Base-by-base conservation (phyloP, 148 eudicot genomes). In the Amaranthus hypochondriacus region DNA sequence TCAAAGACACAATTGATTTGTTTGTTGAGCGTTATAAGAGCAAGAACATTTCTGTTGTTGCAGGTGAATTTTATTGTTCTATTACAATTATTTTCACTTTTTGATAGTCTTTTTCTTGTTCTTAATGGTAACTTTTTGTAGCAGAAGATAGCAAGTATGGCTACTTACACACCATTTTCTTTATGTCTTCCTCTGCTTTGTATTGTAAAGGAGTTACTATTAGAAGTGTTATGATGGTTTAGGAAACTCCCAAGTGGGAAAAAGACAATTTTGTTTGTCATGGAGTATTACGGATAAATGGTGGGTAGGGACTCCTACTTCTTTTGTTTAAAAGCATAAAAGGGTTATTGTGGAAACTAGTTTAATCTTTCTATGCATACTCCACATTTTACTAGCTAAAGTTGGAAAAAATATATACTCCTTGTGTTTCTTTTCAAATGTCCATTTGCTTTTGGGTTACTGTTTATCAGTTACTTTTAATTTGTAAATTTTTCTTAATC, bases 1-100 rank as follows among this genome's bases (percentile, higher is more conserved):
- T 93, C 83, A 93, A 88, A 73, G 86, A 93, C 76, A 91, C 98
- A n/a, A 75, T 93, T 28, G 96, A 93, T 84, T 77, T 93, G 77
- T 93, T 93, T 76, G 91, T 93, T 57, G 92, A 93, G 76, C 87
- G 98, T 11, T 93, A 93, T 83, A 88, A 79, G 50, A 77, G 71
- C 79, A 85, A 78, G 72, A 79, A 93, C 73, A 88, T 91, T 61
- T 81, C 97, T 56, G 95, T 91, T 21, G 96, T 93, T 77, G 98
- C 96, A 79, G 96, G 96, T 86, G 73, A 55, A 2, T 28, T 15
- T 63, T 43, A 2, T 9, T 55, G 46, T 60, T 58, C n/a, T 3
- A 52, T 60, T 9, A 4, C 28, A 60, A 9, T 56, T 63, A 61
- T 8, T 11, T 15, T 44, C 4, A 44, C 1, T 48, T 48, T 28